phyloP scores from a whole-genome alignment of 306 rosid genomes.

The Cucurbita moschata region DNA sequence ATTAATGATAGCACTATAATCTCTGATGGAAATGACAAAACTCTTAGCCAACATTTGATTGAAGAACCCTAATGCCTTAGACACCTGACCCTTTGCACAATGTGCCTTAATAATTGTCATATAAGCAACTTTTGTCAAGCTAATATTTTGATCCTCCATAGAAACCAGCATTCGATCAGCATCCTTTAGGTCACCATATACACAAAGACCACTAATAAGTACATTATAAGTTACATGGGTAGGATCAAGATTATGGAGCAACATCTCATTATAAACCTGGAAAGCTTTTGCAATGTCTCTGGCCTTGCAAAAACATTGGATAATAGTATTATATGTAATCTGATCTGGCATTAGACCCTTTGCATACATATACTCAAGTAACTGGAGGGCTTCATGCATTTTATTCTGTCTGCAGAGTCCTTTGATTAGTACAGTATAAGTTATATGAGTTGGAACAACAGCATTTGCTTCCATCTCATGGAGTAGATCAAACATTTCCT shows the following conservation, averaged over 20 bases:
- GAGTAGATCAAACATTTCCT: slow-evolving; percentile 17
- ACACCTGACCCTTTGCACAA: slow-evolving; percentile 34
- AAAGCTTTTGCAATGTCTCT: slow-evolving; percentile 27
- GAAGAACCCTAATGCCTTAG: slow-evolving; percentile 24
- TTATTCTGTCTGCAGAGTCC: slow-evolving; percentile 31
- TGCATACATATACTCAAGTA: slow-evolving; percentile 20
- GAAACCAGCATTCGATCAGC: slow-evolving; percentile 30
- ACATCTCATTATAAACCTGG: slow-evolving; percentile 32
- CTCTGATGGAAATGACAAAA: slow-evolving; percentile 26
- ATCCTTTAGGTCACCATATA: slow-evolving; percentile 28
- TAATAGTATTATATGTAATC: slow-evolving; percentile 29
- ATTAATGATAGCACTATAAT: slow-evolving; percentile 38
- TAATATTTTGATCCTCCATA: slow-evolving; percentile 16
- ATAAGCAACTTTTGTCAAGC: slow-evolving; percentile 29
- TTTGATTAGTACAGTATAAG: slow-evolving; percentile 33
- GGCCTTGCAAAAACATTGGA: slow-evolving; percentile 32
- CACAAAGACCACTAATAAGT: slow-evolving; percentile 38
- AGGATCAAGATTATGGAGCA: slow-evolving; percentile 29
- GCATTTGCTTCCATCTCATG: slow-evolving; percentile 26
- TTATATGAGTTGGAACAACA: slow-evolving; percentile 27
- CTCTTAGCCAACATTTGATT: slow-evolving; percentile 24
- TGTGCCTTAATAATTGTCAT: slow-evolving; percentile 33
- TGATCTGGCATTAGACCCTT: slow-evolving; percentile 34
- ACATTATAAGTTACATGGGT: slow-evolving; percentile 33
- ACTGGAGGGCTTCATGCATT: slow-evolving; percentile 23